Evolutionary conservation across 2,329 filamentous ascomycete species (phyloP).

Genomic region (Ceratocystis ficicola): DNA sequence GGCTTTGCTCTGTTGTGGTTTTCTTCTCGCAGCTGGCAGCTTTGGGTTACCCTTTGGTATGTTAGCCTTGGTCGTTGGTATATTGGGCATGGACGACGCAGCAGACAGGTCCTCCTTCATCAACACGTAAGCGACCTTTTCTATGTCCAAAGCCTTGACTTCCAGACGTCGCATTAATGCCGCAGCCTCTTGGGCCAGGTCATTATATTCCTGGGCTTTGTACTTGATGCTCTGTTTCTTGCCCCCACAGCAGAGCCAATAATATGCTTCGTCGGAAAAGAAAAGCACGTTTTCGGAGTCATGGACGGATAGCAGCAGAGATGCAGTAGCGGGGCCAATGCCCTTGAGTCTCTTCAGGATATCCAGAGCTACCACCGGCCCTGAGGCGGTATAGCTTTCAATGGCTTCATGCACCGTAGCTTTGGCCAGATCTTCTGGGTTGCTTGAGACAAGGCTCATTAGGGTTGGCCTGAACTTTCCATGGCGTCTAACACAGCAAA

Average conservation of each 20-base stretch:
- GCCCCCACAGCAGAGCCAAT: conserved; percentile 53
- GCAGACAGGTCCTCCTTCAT: conserved; percentile 9
- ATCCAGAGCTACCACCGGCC: conserved; percentile 38
- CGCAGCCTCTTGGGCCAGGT: conserved; percentile 37
- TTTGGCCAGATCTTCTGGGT: conserved; percentile 34
- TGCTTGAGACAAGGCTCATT: conserved; percentile 52
- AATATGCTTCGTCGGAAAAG: conserved; percentile 69
- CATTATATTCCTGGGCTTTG: conserved; percentile 52
- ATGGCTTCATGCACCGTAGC: conserved; percentile 43
- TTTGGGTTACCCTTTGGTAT: conserved; percentile 22
- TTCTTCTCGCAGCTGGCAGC: neutral
- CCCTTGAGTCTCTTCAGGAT: conserved; percentile 52
- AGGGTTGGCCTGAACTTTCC: conserved; percentile 51
- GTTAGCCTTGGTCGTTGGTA: neutral
- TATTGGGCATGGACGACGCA: neutral
- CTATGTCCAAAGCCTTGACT: conserved; percentile 49
- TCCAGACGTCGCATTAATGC: conserved; percentile 38
- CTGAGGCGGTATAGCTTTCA: conserved; percentile 32
- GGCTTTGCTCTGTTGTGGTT: conserved; percentile 10
- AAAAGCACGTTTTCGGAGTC: conserved; percentile 51
- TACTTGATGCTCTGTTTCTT: conserved; percentile 51
- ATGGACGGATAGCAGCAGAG: conserved; percentile 56
- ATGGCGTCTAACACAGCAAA: conserved; percentile 36
- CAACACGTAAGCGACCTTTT: conserved; percentile 56
- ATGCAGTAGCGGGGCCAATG: conserved; percentile 68